Base-by-base conservation (phyloP, 2,329 filamentous ascomycete species). In the Aspergillus vadensis region DNA sequence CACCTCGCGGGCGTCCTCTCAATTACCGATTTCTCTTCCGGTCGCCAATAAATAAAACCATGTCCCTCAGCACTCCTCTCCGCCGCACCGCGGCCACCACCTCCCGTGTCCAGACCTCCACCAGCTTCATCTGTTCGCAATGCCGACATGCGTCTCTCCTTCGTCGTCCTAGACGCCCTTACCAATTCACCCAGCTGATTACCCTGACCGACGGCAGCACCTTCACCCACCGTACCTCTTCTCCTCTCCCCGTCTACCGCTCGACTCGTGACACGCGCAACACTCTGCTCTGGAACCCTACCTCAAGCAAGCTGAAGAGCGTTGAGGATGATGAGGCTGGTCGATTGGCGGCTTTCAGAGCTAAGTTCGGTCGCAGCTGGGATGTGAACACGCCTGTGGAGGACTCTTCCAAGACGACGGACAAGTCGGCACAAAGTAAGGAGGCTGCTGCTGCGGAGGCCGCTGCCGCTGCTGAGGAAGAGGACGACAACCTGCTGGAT, bases 281-380 rank as follows among this genome's bases (percentile, higher is more conserved):
- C 82, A 89, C 91, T 71, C 82, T 91, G 2, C 79, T 97, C 57
- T 99, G 95, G 95, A 95, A 98, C 76, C 95, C 95, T 0, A 88
- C 83, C 61, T 88, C 90, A 67, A 87, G 88, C 78, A 89, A 90
- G 63, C 82, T 99, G 70, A 81, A 89, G 74, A 97, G 95, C 76
- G 85, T 97, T 60, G 95, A 99, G 80, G 88, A 96, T 65, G 95
- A 99, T 76, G 95, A 98, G 83, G 94, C 95, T 3, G 95, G 95
- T 17, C 87, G 90, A 73, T 80, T 99, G 71, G 90, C 89, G 55
- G 90, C 91, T 58, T 99, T 99, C 81, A 85, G 95, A 70, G 85
- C 85, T 63, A 85, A 90, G 59, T 99, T 93, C 81, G 95, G 95
- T 25, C 83, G 89, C 61, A 87, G 87, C 10, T 99, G 91, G 83